Base-by-base conservation (phyloP, 2,329 filamentous ascomycete species). In the Didymella pomorum region DNA sequence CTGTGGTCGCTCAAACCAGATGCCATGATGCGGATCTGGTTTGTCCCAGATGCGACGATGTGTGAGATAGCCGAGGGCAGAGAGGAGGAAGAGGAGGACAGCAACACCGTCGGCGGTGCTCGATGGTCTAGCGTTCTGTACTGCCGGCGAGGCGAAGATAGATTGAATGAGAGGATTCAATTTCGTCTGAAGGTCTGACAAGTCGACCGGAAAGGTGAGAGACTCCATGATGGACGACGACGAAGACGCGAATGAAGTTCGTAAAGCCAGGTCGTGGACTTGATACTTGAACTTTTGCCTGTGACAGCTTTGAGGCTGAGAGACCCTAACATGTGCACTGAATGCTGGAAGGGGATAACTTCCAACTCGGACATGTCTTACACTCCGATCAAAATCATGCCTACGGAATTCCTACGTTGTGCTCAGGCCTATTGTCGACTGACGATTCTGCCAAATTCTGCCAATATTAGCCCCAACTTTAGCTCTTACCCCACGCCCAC, bases 1-100 rank as follows among this genome's bases (percentile, higher is more conserved):
- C 60, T 83, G 83, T 16, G 83, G 83, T 35, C 78, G 76, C 62
- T 84, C 79, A 49, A 79, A 86, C 66, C 76, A 81, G 23, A 83
- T 71, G 62, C 83, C 73, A 35, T 78, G 65, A 55, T 83, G 78
- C 5, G 82, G 82, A 60, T 85, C 82, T 9, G 81, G 79, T 41
- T 75, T 80, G 52, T 84, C 81, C 80, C 81, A 83, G 14, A 71
- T 18, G 12, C 61, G 65, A 18, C 80, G 80, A 3, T 76, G 74
- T 2, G 81, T 76, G 18, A 82, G 65, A 62, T 79, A 83, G 1
- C 75, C 72, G 3, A 74, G 67, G 4, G 71, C 69, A 20, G 68
- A 71, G n/a, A 80, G 66, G 11, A 74, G 67, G 33, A 80, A 66
- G 6, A 80, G 45, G 4, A 76, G 63, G 9, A 79, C 56, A 7